Percentiles rank a stretch among this genome's conserved stretches.
Conservation (phyloP, 2,329 filamentous ascomycete genomes). For the Diaporthe velutina region DNA sequence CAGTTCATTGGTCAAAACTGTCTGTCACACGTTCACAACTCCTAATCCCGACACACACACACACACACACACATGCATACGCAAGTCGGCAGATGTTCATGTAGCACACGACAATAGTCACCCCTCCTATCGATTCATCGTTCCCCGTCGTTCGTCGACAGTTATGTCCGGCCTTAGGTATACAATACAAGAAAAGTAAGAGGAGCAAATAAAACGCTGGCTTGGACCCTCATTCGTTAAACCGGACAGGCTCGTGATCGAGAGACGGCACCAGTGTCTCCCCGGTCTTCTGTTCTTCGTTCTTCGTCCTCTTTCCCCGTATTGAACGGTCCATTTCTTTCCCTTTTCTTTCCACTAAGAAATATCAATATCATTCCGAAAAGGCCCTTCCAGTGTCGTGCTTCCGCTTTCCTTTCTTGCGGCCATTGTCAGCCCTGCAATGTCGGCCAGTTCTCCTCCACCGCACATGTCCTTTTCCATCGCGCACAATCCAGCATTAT, state of each 20-base stretch:
- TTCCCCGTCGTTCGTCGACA: background rate
- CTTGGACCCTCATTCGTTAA: conserved; percentile 4
- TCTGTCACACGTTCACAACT: background rate
- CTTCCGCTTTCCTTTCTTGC: background rate
- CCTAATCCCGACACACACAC: conserved; percentile 4
- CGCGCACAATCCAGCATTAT: conserved; percentile 12
- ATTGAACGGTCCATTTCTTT: conserved; percentile 1
- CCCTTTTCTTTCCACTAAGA: background rate
- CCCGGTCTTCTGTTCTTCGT: background rate
- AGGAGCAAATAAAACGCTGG: conserved; percentile 17
- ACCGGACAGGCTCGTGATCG: background rate
- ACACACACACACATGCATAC: background rate
- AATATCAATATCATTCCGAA: conserved; percentile 2
- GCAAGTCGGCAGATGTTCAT: conserved; percentile 9
- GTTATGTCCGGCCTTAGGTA: conserved; percentile 9
- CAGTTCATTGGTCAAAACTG: background rate
- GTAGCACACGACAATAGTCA: background rate
- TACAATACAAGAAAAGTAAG: conserved; percentile 19
- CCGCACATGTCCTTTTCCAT: background rate
- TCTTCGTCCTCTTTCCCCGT: conserved; percentile 2
- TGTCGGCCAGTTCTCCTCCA: background rate
- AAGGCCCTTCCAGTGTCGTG: background rate
- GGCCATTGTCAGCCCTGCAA: background rate
- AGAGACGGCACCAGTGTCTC: background rate
- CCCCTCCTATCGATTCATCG: conserved; percentile 1